Conservation (phyloP, 139 green algal species). For the Chlorella vulgaris region DNA sequence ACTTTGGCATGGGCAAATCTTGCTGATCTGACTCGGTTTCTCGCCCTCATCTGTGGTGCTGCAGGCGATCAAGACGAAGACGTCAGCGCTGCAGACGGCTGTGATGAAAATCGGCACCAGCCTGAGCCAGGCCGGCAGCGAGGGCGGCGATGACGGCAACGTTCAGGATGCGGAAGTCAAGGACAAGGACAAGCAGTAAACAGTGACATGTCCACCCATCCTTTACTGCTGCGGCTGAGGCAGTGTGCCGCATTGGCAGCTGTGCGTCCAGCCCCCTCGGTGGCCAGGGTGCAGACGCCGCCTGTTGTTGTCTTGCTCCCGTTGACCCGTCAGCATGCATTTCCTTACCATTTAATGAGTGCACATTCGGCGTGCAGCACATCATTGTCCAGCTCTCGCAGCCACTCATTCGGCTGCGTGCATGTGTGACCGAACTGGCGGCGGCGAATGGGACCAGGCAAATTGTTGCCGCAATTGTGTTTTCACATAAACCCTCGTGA, state of each 20-base stretch:
- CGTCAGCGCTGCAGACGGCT: slow-evolving; percentile 81
- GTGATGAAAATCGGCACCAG: slow-evolving; percentile 97
- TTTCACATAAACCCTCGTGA: no score
- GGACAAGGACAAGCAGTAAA: slow-evolving; percentile 15
- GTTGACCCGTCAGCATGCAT: background rate
- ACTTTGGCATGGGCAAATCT: no score
- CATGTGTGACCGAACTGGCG: background rate
- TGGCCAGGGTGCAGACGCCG: background rate
- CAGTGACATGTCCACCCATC: background rate
- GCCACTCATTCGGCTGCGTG: no score
- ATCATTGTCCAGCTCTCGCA: no score
- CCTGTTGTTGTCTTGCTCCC: background rate
- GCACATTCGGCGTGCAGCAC: no score
- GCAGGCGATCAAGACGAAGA: slow-evolving; percentile 64
- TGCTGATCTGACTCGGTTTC: no score
- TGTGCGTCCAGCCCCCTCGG: background rate
- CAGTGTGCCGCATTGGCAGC: no score
- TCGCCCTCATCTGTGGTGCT: background rate
- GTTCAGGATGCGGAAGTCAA: slow-evolving; percentile 42
- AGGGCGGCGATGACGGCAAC: slow-evolving; percentile 33
- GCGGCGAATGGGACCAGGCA: no score
- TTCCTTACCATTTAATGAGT: background rate
- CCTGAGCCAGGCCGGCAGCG: slow-evolving; percentile 56
- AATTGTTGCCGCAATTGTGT: no score
- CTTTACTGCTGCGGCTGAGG: no score